Conservation (phyloP, 805 yeast species). For the Ogataea neopini region DNA sequence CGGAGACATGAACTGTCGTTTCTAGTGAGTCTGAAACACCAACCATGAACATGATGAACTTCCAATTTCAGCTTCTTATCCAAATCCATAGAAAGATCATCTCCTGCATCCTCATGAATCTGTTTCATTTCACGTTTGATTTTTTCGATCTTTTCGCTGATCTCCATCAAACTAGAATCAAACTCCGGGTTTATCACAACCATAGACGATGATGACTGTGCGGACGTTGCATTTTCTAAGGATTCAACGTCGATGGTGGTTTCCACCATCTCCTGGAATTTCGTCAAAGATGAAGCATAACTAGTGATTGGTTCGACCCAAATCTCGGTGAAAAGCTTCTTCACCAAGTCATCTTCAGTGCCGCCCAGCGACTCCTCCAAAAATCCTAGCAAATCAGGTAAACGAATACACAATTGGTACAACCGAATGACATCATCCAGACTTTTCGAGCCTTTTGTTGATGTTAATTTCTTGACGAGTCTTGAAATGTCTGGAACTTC, state of each 20-base stretch:
- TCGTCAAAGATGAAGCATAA: conserved; percentile 52
- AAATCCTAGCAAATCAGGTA: conserved; percentile 67
- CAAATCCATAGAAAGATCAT: conserved; percentile 75
- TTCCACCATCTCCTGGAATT: conserved; percentile 84
- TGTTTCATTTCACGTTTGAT: conserved; percentile 55
- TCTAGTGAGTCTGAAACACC: conserved; percentile 93
- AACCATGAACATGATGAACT: conserved; percentile 83
- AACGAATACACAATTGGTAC: conserved; percentile 70
- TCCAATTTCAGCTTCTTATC: conserved; percentile 90
- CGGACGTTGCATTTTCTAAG: conserved; percentile 69
- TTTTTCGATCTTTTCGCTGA: conserved; percentile 57
- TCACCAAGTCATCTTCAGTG: conserved; percentile 23
- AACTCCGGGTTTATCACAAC: conserved; percentile 87
- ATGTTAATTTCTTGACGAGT: conserved; percentile 64
- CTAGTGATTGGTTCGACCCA: conserved; percentile 63
- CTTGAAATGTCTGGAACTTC: conserved; percentile 83
- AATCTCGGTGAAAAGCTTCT: conserved; percentile 42
- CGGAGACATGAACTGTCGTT: conserved; percentile 83
- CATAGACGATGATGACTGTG: conserved; percentile 29
- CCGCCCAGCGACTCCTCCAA: conserved; percentile 47
- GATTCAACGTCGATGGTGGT: conserved; percentile 88
- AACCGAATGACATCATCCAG: conserved; percentile 88
- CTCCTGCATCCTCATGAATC: conserved; percentile 65
- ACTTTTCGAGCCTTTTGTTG: conserved; percentile 47
- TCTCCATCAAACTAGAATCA: conserved; percentile 68